phyloP scores from a whole-genome alignment of 768 basidiomycete genomes.

The Heimioporus sp. region DNA sequence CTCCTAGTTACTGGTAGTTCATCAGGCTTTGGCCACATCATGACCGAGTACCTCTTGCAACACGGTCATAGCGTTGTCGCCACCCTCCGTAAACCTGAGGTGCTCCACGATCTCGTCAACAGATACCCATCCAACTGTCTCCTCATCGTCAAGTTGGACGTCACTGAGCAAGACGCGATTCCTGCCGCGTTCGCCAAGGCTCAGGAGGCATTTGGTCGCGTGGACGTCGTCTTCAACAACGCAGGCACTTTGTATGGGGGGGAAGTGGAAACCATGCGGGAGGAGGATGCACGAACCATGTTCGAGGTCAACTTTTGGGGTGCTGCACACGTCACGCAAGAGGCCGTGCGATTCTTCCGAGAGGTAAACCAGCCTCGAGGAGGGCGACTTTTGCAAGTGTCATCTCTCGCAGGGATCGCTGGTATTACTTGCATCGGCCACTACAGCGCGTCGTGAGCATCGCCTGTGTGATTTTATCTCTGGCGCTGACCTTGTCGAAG shows the following conservation, averaged over 20 bases:
- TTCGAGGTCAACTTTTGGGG: constrained; percentile 41
- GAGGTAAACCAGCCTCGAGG: constrained; percentile 37
- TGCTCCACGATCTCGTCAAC: constrained; percentile 25
- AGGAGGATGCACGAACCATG: constrained; percentile 28
- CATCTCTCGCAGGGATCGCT: constrained; percentile 27
- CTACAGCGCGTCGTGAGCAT: constrained; percentile 28
- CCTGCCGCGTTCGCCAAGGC: constrained; percentile 26
- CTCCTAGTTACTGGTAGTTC: constrained; percentile 32
- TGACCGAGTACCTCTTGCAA: constrained; percentile 32
- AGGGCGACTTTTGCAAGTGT: constrained; percentile 38
- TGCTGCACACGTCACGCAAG: constrained; percentile 25
- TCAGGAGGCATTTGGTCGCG: constrained; percentile 26
- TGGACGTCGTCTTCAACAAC: constrained; percentile 40
- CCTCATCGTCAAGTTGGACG: constrained; percentile 33
- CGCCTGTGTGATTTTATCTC: not conserved
- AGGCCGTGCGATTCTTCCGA: constrained; percentile 36
- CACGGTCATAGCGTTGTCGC: constrained; percentile 40
- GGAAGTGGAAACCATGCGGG: constrained; percentile 35
- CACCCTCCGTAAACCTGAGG: constrained; percentile 39
- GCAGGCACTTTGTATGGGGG: constrained; percentile 27
- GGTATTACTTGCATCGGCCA: not conserved
- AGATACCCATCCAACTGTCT: constrained; percentile 25
- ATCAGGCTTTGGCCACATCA: constrained; percentile 37
- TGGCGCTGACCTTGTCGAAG: too few species aligned
- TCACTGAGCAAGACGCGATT: constrained; percentile 24